Evolutionary conservation across 352 stramenopile genomes (phyloP).

Genomic region (Pseudoperonospora humuli): DNA sequence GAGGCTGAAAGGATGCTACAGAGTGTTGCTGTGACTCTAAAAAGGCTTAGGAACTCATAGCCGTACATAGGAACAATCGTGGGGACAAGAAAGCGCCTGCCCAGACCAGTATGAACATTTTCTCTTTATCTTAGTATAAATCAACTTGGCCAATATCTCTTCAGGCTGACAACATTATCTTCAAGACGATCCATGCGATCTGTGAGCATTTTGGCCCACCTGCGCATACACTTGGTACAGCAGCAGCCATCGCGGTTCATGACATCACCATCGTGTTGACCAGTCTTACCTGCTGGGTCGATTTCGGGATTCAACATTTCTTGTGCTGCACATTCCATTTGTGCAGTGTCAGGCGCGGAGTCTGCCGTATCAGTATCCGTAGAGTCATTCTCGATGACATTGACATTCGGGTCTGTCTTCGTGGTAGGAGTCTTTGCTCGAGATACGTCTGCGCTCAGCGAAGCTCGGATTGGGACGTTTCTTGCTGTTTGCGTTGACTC

Average conservation of each 20-base stretch:
- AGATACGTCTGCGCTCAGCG: neutral
- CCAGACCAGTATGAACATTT: too few relatives aligned
- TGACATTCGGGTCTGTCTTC: neutral
- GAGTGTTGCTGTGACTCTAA: too few relatives aligned
- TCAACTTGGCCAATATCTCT: neutral
- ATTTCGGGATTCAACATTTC: slow-evolving; percentile 3
- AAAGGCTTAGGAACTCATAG: too few relatives aligned
- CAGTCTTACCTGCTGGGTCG: neutral
- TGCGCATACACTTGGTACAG: slow-evolving; percentile 25
- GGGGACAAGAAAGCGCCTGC: too few relatives aligned
- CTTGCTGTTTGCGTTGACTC: neutral
- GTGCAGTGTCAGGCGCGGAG: slow-evolving; percentile 2
- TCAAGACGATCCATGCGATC: slow-evolving; percentile 26
- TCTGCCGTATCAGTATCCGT: slow-evolving; percentile 1
- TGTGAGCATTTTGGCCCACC: slow-evolving; percentile 18
- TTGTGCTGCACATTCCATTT: neutral
- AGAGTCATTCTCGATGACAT: neutral
- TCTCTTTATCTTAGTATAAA: too few relatives aligned
- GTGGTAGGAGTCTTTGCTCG: neutral
- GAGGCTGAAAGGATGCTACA: too few relatives aligned
- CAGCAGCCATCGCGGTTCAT: slow-evolving; percentile 21
- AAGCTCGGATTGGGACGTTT: neutral
- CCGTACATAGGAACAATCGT: too few relatives aligned
- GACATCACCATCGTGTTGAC: slow-evolving; percentile 19
- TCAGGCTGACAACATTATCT: slow-evolving; percentile 14